phyloP scores from a whole-genome alignment of 176 grass and related monocot species.

The Lolium rigidum region DNA sequence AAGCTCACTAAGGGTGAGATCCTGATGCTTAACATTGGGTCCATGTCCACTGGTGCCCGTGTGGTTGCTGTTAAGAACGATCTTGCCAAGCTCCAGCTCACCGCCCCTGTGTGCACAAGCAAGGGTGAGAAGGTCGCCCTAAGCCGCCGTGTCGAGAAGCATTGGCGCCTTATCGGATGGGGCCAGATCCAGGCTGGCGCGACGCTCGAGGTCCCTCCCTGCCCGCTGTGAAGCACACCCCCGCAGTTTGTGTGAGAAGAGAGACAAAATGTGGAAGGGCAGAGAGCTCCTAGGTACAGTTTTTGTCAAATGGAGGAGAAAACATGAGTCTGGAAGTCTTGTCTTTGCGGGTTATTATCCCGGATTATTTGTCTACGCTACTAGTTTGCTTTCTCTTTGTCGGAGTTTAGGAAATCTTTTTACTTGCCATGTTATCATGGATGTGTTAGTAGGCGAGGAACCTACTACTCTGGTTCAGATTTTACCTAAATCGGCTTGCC shows the following conservation, averaged over 20 bases:
- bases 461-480: not conserved
- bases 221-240: slow-evolving; percentile 52
- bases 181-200: slow-evolving; percentile 83
- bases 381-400: not conserved
- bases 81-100: slow-evolving; percentile 81
- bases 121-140: slow-evolving; percentile 92
- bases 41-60: slow-evolving; percentile 86
- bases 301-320: slow-evolving; percentile 59
- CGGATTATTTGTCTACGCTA: not conserved
- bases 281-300: slow-evolving; percentile 40
- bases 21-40: slow-evolving; percentile 98
- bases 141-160: slow-evolving; percentile 91
- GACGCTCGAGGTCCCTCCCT: slow-evolving; percentile 66
- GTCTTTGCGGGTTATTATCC: not conserved
- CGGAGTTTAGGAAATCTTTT: not conserved
- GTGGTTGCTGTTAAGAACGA: slow-evolving; percentile 91
- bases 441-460: not conserved
- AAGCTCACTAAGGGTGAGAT: slow-evolving; percentile 90
- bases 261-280: slow-evolving; percentile 25
- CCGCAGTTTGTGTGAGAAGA: not conserved
- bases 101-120: slow-evolving; percentile 87
- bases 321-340: slow-evolving; percentile 48
- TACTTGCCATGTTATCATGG: not conserved
- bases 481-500: slow-evolving; percentile 17
- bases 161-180: slow-evolving; percentile 97